Conservation (phyloP, 2,329 filamentous ascomycete species). For the Lasiodiplodia hormozganensis region DNA sequence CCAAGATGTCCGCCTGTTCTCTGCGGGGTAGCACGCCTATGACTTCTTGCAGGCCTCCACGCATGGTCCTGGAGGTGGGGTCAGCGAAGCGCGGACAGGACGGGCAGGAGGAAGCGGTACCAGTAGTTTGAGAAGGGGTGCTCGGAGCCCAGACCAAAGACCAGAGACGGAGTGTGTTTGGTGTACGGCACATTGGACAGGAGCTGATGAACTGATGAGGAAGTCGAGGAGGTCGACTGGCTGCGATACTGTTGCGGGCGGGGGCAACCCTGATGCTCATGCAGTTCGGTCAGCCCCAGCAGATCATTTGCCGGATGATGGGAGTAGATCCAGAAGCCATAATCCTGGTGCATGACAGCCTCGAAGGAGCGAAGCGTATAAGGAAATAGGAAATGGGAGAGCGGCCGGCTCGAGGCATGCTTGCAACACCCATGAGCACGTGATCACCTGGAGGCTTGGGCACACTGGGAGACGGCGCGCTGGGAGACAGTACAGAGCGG, state of each 20-base stretch:
- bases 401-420: constrained; percentile 26
- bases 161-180: constrained; percentile 72
- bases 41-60: constrained; percentile 76
- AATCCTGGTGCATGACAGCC: constrained; percentile 22
- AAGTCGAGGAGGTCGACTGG: constrained; percentile 43
- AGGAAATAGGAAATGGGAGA: constrained; percentile 28
- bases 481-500: background rate
- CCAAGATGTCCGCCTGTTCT: constrained; percentile 74
- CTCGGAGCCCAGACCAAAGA: constrained; percentile 81
- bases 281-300: constrained; percentile 29
- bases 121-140: constrained; percentile 86
- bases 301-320: constrained; percentile 28
- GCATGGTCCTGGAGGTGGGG: constrained; percentile 60
- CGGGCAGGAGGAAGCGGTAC: constrained; percentile 42
- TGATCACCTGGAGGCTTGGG: constrained; percentile 10
- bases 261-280: constrained; percentile 27
- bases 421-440: constrained; percentile 27
- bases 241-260: constrained; percentile 31
- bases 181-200: constrained; percentile 78
- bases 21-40: constrained; percentile 78
- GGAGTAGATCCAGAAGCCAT: constrained; percentile 23
- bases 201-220: constrained; percentile 58
- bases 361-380: constrained; percentile 29
- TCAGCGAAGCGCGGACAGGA: background rate
- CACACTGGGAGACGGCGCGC: background rate